Evolutionary conservation across 805 yeast species (phyloP).

Genomic region (Ogataea salicorniae): DNA sequence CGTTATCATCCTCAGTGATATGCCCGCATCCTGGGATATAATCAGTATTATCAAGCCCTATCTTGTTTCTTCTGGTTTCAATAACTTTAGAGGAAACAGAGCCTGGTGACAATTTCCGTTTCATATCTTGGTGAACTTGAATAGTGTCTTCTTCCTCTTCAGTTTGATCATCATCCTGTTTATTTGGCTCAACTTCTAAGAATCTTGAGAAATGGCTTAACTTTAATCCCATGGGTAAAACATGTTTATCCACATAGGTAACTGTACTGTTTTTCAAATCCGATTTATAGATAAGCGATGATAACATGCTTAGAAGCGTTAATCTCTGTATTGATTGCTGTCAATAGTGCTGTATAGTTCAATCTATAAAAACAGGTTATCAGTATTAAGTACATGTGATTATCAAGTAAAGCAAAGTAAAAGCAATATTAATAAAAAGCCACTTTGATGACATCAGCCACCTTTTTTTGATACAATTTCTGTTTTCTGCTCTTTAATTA

Average conservation of each 20-base stretch:
- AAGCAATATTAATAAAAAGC: too few relatives aligned
- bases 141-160: neutral
- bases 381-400: too few relatives aligned
- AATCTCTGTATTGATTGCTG: too few relatives aligned
- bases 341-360: too few relatives aligned
- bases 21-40: neutral
- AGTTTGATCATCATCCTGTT: neutral
- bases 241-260: neutral
- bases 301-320: too few relatives aligned
- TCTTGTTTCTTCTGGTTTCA: slow-evolving; percentile 5
- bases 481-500: too few relatives aligned
- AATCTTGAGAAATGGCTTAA: neutral
- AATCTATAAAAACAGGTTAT: too few relatives aligned
- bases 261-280: neutral
- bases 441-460: too few relatives aligned
- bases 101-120: neutral
- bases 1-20: neutral
- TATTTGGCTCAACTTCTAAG: neutral
- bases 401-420: too few relatives aligned
- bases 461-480: too few relatives aligned
- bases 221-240: neutral
- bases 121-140: neutral
- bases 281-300: too few relatives aligned
- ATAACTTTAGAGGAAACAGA: slow-evolving; percentile 4
- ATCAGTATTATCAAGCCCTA: slow-evolving; percentile 2